Base-by-base conservation (phyloP, 495 filamentous ascomycete genomes). In the Penicillium pancosmium region DNA sequence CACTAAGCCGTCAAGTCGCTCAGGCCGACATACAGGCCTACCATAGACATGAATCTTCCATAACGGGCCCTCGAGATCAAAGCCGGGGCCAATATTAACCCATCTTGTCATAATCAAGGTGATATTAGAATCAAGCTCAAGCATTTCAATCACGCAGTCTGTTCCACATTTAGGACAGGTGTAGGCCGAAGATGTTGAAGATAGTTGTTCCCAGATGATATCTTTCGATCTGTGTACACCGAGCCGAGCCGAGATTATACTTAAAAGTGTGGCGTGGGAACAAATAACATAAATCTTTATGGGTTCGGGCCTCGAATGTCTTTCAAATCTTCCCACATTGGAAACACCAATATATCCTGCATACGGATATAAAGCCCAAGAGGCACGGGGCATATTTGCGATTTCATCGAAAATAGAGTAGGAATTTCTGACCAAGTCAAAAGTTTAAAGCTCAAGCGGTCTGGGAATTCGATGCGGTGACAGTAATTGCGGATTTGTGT, bases 61-160 rank as follows among this genome's bases (percentile, higher is more conserved):
- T 49, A 48, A 49, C 15, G 43, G 41, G 33, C 49, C 53, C 4
- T 55, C 27, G 16, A 23, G 18, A 33, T 41, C 18, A 23, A 27
- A 12, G 15, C 53, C 44, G 18, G 25, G 41, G 25, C 53, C 53
- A 19, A 55, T 23, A 11, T 57, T 43, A 23, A 51, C 55, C 48
- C 55, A 46, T 46, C 55, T 57, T 51, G 55, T 57, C 35, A 50
- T 50, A 21, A 57, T 43, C 27, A 51, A 25, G 33, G 53, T 41
- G 18, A 35, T 16, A 19, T 33, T 55, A 23, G 53, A 55, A 23
- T 34, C 41, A 18, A 36, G 9, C 16, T 21, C 27, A 48, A 12
- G 4, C 9, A 53, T 23, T 25, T 53, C 51, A 25, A 53, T 38
- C 51, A 23, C 3, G 27, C 19, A 40, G 8, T 21, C 51, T 41